Evolutionary conservation across 176 grass and related monocot species (phyloP), one percentile per base, ranked within the genome.

Genomic region (Hordeum marinum): DNA sequence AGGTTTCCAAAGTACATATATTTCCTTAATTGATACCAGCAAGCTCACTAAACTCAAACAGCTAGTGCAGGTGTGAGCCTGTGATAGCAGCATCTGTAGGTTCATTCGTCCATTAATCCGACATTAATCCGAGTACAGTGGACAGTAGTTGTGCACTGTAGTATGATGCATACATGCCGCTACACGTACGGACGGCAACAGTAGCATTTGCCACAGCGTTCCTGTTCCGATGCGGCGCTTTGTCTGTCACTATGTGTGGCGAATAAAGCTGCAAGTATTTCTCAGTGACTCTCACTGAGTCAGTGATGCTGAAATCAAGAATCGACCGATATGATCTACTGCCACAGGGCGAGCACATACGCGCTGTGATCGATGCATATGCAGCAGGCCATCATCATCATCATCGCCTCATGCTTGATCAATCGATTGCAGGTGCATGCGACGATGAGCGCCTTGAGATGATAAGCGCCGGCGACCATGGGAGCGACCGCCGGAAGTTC

Each of bases 391-490:
- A 50, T 52, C 11, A 57, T 21, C 54, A 21, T 57, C 39, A 9
- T 40, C 54, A 21, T 57, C 2, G 7, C 6, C 20, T 57, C 8
- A 57, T 57, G 54, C 54, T 57, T 57, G 54, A 57, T 57, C 54
- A 57, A 57, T 57, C 20, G 20, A 57, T 8, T 57, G 8, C 52
- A 88, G 89, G 85, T 81, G 42, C 81, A 63, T 81, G 34, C 81
- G 63, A 85, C 69, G 52, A 91, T 88, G 85, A 88, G 52, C 70
- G 9, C 39, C 27, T 40, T 52, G 81, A 71, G 70, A 91, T 91
- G 89, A 91, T 81, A 81, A 76, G 85, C 66, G 54, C 54, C 54
- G 75, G 67, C 32, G 71, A 61, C 25, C 81, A 54, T 54, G 62
- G 29, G 9, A 91, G 64, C 41, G 85, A 85, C 41, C 23, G 80